Conservation (phyloP, 768 basidiomycete species). For the Lentinula boryana region DNA sequence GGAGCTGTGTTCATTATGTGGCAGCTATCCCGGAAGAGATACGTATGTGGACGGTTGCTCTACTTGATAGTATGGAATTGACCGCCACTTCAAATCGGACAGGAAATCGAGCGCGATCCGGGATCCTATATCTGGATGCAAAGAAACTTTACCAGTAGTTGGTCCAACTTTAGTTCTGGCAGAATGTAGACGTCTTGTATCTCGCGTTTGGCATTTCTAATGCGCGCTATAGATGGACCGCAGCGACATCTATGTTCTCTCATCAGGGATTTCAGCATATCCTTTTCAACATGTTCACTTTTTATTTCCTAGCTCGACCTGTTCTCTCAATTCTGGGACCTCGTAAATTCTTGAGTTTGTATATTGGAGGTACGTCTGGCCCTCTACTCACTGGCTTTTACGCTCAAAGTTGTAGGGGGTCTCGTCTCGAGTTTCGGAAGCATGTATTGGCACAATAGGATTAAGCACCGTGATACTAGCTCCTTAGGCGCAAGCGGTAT, state of each 20-base stretch:
- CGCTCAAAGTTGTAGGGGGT: constrained; percentile 41
- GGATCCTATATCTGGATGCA: constrained; percentile 41
- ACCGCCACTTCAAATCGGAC: neutral
- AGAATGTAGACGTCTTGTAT: constrained; percentile 44
- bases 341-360: constrained; percentile 62
- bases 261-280: constrained; percentile 58
- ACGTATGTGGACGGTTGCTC: constrained; percentile 17
- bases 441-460: constrained; percentile 40
- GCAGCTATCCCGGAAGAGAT: constrained; percentile 37
- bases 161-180: constrained; percentile 56
- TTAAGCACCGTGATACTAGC: constrained; percentile 29
- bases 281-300: constrained; percentile 72
- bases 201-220: constrained; percentile 6
- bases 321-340: constrained; percentile 62
- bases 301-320: constrained; percentile 67
- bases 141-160: constrained; percentile 58
- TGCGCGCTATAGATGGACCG: constrained; percentile 57
- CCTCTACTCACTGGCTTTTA: neutral
- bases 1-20: constrained; percentile 56
- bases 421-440: constrained; percentile 46
- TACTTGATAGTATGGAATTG: constrained; percentile 1
- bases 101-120: constrained; percentile 35
- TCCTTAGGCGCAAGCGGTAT: constrained; percentile 73
- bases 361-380: constrained; percentile 53
- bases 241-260: constrained; percentile 66